Evolutionary conservation across 2,329 filamentous ascomycete genomes (phyloP).

Genomic region (Pezicula carpinea): DNA sequence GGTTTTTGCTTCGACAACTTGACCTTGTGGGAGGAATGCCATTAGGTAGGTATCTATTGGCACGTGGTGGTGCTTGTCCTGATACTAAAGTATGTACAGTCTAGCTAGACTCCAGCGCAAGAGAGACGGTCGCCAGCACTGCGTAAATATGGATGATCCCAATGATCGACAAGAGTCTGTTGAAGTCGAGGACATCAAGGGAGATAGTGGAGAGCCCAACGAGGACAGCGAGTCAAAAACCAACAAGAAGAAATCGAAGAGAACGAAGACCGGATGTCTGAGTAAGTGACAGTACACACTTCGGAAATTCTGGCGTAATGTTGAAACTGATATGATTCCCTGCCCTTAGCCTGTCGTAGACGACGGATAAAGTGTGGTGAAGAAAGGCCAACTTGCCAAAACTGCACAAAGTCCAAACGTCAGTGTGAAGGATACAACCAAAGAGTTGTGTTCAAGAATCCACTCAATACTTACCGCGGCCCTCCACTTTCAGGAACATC

Average conservation of each 20-base stretch:
- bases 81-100: too few relatives aligned
- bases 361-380: conserved; percentile 97
- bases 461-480: conserved; percentile 53
- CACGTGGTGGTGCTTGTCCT: too few relatives aligned
- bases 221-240: background rate
- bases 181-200: background rate
- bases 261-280: conserved; percentile 89
- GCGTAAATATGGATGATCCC: background rate
- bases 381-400: conserved; percentile 74
- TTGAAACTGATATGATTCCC: background rate
- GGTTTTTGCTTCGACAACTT: too few relatives aligned
- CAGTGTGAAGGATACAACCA: conserved; percentile 81
- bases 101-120: too few relatives aligned
- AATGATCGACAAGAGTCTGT: background rate
- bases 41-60: too few relatives aligned
- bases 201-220: background rate
- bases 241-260: conserved; percentile 23
- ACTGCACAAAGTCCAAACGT: conserved; percentile 82
- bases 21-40: too few relatives aligned
- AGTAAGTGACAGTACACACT: conserved; percentile 50
- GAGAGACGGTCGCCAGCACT: background rate
- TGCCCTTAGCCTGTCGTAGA: conserved; percentile 71
- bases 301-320: too few relatives aligned
- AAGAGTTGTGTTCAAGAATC: conserved; percentile 75
- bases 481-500: conserved; percentile 20